Evolutionary conservation across 2,329 filamentous ascomycete species (phyloP).

Genomic region (Westerdykella aurantiaca): DNA sequence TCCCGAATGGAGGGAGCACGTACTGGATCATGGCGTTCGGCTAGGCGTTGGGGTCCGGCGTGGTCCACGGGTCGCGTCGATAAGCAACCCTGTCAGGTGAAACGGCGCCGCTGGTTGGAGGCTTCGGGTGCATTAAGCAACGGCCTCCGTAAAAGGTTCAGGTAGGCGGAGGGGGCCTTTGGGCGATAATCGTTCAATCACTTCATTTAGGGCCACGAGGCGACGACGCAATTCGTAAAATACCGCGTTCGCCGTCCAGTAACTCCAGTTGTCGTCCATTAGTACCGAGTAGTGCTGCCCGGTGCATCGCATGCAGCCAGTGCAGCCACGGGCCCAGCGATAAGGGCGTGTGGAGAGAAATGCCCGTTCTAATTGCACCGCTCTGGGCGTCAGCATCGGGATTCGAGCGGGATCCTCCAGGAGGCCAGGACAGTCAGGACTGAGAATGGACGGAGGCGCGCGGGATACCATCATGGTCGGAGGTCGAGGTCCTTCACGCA

Average conservation of each 20-base stretch:
- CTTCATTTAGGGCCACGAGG: too few species aligned
- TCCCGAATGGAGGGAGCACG: too few species aligned
- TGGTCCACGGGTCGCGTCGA: too few species aligned
- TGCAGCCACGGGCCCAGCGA: constrained; percentile 19
- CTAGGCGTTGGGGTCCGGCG: too few species aligned
- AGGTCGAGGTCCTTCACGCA: too few species aligned
- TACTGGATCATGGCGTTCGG: too few species aligned
- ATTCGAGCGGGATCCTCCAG: neutral
- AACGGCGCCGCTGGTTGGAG: constrained; percentile 1
- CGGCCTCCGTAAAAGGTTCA: constrained; percentile 8
- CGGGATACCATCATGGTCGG: too few species aligned
- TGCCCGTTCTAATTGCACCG: constrained; percentile 3
- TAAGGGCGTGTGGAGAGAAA: constrained; percentile 11
- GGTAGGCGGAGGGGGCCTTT: constrained; percentile 6
- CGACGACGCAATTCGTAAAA: constrained; percentile 4
- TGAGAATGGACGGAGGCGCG: too few species aligned
- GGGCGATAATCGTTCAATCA: constrained; percentile 14
- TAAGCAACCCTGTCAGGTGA: too few species aligned
- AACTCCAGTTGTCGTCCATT: too few species aligned
- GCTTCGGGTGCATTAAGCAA: constrained; percentile 31
- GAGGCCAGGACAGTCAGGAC: neutral
- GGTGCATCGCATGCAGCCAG: constrained; percentile 4
- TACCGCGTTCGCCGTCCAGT: too few species aligned
- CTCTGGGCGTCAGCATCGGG: constrained; percentile 20
- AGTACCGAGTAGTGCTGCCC: neutral